phyloP scores from a whole-genome alignment of 768 basidiomycete species.

The Termitomyces sp. region DNA sequence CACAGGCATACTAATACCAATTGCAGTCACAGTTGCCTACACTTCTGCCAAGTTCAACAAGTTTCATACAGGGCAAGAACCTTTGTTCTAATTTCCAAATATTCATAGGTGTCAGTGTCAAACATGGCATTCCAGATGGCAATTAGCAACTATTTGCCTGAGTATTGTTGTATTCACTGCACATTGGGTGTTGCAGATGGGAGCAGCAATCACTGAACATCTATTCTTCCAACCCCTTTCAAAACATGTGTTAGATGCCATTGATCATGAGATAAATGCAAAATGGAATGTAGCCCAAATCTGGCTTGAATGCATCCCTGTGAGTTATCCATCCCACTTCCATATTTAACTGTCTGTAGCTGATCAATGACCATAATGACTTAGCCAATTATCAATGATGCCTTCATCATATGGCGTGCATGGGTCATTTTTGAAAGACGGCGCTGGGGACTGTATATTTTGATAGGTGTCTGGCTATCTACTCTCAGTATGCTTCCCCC shows the following conservation, averaged over 20 bases:
- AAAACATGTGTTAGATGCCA: too few relatives aligned
- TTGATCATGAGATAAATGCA: not conserved
- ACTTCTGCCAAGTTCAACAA: not conserved
- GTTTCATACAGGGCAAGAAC: too few relatives aligned
- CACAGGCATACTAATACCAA: not conserved
- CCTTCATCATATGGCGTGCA: too few relatives aligned
- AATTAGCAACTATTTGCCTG: not conserved
- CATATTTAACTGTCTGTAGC: not conserved
- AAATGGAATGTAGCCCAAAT: not conserved
- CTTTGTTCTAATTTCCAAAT: too few relatives aligned
- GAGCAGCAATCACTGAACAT: not conserved
- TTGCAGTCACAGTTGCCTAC: not conserved
- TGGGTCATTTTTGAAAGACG: too few relatives aligned
- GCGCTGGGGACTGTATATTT: too few relatives aligned
- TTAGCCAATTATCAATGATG: not conserved
- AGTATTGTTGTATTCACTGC: too few relatives aligned
- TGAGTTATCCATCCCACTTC: not conserved
- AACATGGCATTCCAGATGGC: too few relatives aligned
- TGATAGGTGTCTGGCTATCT: not conserved
- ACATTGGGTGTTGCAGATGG: not conserved
- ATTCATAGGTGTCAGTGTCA: too few relatives aligned
- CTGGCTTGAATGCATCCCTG: not conserved
- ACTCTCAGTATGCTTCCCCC: not conserved
- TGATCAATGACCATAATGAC: not conserved
- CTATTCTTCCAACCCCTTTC: not conserved